Evolutionary conservation across 768 basidiomycete species (phyloP), one percentile per base, ranked within the genome.

Genomic region (Mycena olivaceomarginata): DNA sequence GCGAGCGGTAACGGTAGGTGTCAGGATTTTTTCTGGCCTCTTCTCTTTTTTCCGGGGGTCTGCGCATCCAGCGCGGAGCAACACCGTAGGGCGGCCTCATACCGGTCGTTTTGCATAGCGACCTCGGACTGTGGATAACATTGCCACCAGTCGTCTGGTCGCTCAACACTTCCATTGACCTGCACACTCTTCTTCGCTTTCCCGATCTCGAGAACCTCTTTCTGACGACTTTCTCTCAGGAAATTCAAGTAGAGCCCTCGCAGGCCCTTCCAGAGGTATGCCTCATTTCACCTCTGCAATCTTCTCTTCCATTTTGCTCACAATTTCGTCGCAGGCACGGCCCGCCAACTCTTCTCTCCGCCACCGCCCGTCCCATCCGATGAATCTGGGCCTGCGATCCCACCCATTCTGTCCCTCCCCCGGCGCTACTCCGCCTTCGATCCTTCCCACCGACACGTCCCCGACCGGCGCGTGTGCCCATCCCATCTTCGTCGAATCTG

Each of bases 381-480:
- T 37, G 80, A 79, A n/a, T 76, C 82, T 2, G 31, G 31, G 31
- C n/a, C n/a, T n/a, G 31, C 31, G 31, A 83, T 90, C 5, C 94
- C 94, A 0, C 93, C 93, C 1, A 91, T 94, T 0, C 94, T 94
- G 2, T 81, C 85, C 15, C 70, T 91, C 31, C 91, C 31, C 1
- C 82, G 72, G 7, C 86, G 85, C 68, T 87, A 78, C 74, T 84
- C 83, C 9, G 78, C 82, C 0, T 83, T 85, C 1, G 80, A 31
- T 82, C 88, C 40, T 89, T 89, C 31, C 75, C 89, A 41, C 87
- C 16, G 20, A 56, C 20, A 11, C 88, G 84, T 6, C 85, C 82
- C 2, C 87, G 83, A 20, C 81, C 84, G 5, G 85, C 84, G 53
- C 85, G 40, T 78, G 78, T 79, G 81, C 85, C 31, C 79, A 83